Base-by-base conservation (phyloP, 371 early-diverging fungal species). In the Mortierella sp. region DNA sequence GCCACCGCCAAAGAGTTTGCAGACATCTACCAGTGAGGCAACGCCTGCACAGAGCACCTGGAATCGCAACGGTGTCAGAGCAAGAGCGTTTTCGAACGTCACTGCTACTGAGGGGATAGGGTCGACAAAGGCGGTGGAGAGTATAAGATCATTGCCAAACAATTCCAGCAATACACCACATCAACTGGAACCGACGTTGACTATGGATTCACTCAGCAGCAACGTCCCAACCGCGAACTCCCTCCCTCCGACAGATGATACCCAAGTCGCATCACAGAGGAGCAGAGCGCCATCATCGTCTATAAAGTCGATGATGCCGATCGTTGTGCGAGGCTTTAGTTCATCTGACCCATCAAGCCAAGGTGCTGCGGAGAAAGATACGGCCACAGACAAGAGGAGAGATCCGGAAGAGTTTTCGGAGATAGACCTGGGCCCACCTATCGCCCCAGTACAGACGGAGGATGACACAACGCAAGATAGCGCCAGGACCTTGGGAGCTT, bases 311-410 rank as follows among this genome's bases (percentile, higher is more conserved):
- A 8, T 41, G 27, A 19, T 60, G 32, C 65, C 60, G 2, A 65
- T 72, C 31, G 42, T 72, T 14, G 53, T 72, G 12, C 50, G 72
- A 26, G 72, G 72, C 9, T 72, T 72, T 44, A 57, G 48, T 12
- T 65, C 66, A 7, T 11, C 70, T 19, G n/a, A 24, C 14, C 37
- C 7, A 11, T 11, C 31, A 14, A 46, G 21, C 23, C 44, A 44
- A 19, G 26, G 30, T 0, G 11, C 42, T 17, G 31, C 48, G 19
- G 41, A 19, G 17, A 51, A 58, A 28, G 42, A 51, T 17, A 24
- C 47, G 39, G 19, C 52, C 39, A 31, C 27, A 12, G 19, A 48
- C 14, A 49, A 34, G 48, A 7, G 26, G 11, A n/a, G 23, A 0
- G 43, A 49, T 6, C 24, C 53, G 8, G 53, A 53, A 23, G 53